Conservation (phyloP, 768 basidiomycete genomes). For the Calocybe indica region DNA sequence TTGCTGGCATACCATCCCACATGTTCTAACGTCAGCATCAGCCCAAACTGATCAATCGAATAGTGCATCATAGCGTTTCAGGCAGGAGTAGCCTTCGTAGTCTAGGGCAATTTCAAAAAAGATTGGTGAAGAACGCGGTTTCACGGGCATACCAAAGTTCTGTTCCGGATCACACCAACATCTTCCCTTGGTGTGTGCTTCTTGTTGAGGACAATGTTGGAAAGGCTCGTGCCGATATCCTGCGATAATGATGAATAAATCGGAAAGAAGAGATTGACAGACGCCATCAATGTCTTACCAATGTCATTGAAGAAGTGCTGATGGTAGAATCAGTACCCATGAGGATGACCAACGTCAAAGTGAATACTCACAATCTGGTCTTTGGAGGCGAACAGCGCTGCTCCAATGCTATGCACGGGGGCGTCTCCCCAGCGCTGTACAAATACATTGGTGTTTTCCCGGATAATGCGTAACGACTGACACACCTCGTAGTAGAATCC, state of each 20-base stretch:
- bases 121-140: not conserved
- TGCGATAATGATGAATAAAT: not conserved
- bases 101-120: constrained; percentile 31
- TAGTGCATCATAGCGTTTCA: constrained; percentile 66
- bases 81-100: constrained; percentile 85
- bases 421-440: constrained; percentile 86
- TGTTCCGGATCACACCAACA: constrained; percentile 80
- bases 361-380: constrained; percentile 57
- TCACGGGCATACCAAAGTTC: constrained; percentile 56
- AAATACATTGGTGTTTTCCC: constrained; percentile 1
- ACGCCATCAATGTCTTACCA: constrained; percentile 25
- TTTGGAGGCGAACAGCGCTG: constrained; percentile 81
- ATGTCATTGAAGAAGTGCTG: constrained; percentile 93
- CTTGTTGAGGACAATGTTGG: constrained; percentile 85
- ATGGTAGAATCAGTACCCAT: constrained; percentile 1
- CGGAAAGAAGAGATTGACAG: not conserved
- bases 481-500: constrained; percentile 86
- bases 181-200: constrained; percentile 67
- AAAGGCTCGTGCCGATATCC: constrained; percentile 89
- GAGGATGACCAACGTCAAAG: not conserved
- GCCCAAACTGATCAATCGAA: constrained; percentile 28
- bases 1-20: too few species aligned
- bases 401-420: constrained; percentile 84
- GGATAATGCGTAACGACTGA: not conserved
- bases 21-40: not conserved